A percentile compares a stretch with the other conserved stretches of the same genome.
phyloP scores from a whole-genome alignment of 495 filamentous ascomycete species.

The Neurospora discreta region DNA sequence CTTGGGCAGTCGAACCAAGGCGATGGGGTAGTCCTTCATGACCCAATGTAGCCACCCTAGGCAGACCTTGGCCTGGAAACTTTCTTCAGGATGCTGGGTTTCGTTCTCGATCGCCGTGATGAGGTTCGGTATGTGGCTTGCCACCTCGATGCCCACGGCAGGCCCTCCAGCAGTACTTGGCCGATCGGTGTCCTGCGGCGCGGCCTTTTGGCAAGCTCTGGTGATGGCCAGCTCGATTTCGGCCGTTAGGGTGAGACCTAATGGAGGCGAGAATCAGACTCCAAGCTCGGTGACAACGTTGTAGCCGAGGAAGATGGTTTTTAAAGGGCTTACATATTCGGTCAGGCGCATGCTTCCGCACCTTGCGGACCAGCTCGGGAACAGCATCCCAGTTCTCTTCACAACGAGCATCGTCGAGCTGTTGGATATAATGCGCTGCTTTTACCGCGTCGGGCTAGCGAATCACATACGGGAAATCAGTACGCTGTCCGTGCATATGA shows the following conservation, averaged over 20 bases:
- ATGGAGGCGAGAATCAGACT: not conserved
- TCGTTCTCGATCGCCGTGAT: conserved; percentile 56
- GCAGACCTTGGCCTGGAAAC: conserved; percentile 69
- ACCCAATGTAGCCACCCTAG: conserved; percentile 75
- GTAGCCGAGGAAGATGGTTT: not conserved
- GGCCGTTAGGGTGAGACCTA: conserved; percentile 68
- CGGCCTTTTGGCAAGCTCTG: conserved; percentile 36
- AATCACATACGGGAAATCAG: not conserved
- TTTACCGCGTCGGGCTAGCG: conserved; percentile 49
- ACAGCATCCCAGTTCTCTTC: conserved; percentile 81
- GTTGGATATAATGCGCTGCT: conserved; percentile 64
- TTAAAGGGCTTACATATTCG: conserved; percentile 59
- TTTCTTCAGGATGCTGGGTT: conserved; percentile 49
- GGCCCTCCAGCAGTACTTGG: conserved; percentile 15
- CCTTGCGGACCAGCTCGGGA: conserved; percentile 81
- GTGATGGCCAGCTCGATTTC: conserved; percentile 56
- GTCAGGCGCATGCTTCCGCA: conserved; percentile 85
- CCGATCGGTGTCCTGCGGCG: conserved; percentile 30
- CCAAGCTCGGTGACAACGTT: not conserved
- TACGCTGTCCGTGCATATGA: not conserved
- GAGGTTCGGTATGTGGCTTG: conserved; percentile 49
- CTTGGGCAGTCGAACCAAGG: conserved; percentile 50
- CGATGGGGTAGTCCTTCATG: conserved; percentile 52
- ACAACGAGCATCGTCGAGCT: conserved; percentile 76
- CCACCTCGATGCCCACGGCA: conserved; percentile 25